A percentile compares a stretch with the other conserved stretches of the same genome.
Conservation (phyloP, 2,329 filamentous ascomycete genomes). For the Fusarium tuaranense region DNA sequence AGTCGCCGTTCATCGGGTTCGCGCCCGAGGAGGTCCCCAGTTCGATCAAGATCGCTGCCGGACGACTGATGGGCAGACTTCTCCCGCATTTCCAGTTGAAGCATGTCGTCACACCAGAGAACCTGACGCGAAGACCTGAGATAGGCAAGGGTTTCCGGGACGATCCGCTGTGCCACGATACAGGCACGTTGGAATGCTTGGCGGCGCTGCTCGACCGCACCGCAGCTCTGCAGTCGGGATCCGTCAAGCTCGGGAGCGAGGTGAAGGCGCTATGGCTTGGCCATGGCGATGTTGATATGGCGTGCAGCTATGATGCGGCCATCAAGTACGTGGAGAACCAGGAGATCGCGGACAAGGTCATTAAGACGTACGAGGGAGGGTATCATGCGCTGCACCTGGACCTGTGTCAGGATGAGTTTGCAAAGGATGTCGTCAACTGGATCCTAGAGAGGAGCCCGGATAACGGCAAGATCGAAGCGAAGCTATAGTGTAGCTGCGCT, state of each 20-base stretch:
- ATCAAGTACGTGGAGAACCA: conserved; percentile 72
- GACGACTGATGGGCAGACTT: conserved; percentile 75
- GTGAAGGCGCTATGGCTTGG: conserved; percentile 76
- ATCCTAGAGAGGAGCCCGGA: conserved; percentile 61
- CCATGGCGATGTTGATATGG: conserved; percentile 81
- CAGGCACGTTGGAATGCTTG: conserved; percentile 85
- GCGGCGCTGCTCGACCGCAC: conserved; percentile 83
- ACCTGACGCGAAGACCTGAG: conserved; percentile 75
- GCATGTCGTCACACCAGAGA: conserved; percentile 71
- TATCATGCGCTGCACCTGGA: conserved; percentile 82
- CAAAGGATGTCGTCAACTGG: conserved; percentile 74
- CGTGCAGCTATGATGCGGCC: conserved; percentile 74
- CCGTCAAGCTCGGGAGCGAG: conserved; percentile 61
- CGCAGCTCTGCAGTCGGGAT: conserved; percentile 67
- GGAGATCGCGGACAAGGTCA: conserved; percentile 73
- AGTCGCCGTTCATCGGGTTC: conserved; percentile 84
- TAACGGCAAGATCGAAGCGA: conserved; percentile 47
- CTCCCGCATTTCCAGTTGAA: conserved; percentile 76
- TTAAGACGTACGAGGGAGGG: conserved; percentile 80
- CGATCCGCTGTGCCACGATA: conserved; percentile 83
- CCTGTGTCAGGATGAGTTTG: conserved; percentile 63
- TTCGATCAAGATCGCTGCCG: conserved; percentile 71
- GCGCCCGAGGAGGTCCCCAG: conserved; percentile 73
- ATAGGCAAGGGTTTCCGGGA: conserved; percentile 70
- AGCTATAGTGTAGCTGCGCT: conserved; percentile 48